Base-by-base conservation (phyloP, 2,329 filamentous ascomycete genomes). In the Aspergillus sp. region DNA sequence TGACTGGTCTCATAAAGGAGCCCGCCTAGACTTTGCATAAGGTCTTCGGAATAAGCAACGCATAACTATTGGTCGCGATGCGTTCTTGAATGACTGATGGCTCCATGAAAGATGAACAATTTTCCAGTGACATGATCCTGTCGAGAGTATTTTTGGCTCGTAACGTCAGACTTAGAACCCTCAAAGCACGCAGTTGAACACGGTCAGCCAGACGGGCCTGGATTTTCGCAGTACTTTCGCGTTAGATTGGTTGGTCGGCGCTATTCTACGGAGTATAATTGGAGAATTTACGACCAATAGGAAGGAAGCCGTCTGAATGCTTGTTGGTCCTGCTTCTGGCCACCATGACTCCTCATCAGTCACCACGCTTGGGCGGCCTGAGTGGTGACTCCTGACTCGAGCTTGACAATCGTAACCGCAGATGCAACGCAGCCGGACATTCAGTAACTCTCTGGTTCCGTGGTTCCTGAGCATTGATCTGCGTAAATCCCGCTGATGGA, bases 201-300 rank as follows among this genome's bases (percentile, higher is more conserved):
- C 8, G 15, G 31, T 19, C 27, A 12, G 47, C 21, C 43, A 31
- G 48, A 12, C 12, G 19, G 19, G 21, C 19, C 14, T 45, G 49
- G 49, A 41, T 37, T 49, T 11, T n/a, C 17, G 46, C 15, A 49
- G 46, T 19, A 49, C 37, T 49, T 35, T 17, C 31, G 31, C 33
- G 15, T 33, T 52, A 40, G 53, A 39, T 31, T 31, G 27, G 35
- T 27, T 23, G 37, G 44, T 52, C 50, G 56, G 19, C 15, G 33
- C 44, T 45, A 50, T 41, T 27, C 19, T 17, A 19, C 19, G 19
- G 19, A 19, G 19, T 19, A n/a, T 41, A 39, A 49, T 53, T 57
- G 55, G 55, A 53, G 23, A 17, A 50, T 53, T 50, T 43, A 15
- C 15, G 7, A 25, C 56, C 56, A 58, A 58, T 58, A 46, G 50